Evolutionary conservation across 148 eudicot genomes (phyloP), one percentile per base, ranked within the genome.

Genomic region (Heliamphora exappendiculata): DNA sequence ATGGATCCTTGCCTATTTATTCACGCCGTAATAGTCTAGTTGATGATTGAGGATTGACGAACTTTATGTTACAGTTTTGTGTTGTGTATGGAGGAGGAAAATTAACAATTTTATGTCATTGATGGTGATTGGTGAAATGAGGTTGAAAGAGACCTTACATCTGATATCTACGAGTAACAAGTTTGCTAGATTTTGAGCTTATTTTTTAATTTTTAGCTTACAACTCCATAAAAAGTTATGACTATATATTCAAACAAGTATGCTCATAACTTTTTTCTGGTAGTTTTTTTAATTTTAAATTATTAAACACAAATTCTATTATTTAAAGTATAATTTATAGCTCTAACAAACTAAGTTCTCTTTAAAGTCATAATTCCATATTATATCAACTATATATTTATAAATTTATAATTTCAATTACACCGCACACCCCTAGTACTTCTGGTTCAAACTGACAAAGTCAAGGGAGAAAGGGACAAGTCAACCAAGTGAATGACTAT

Each of bases 391-490:
- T 5, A 42, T n/a, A n/a, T n/a, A n/a, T n/a, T n/a, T n/a, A n/a
- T n/a, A 42, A 42, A 0, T 6, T 42, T 42, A 42, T 42, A 0
- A 42, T 42, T 42, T 0, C 6, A 62, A 3, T 17, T 62, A 39
- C 10, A 28, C 29, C 14, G 16, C 37, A n/a, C n/a, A n/a, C n/a
- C n/a, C n/a, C n/a, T n/a, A n/a, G n/a, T n/a, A 73, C 79, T 70
- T 17, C 7, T 58, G 72, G 57, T 83, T 81, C 78, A 75, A 84
- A 67, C 44, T 16, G 80, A 75, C 79, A 66, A 31, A 63, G 88
- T 85, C 86, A 83, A 83, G 55, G 74, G 31, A 24, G 77, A 76
- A 72, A 80, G 65, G 75, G 86, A 83, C 88, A 83, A 72, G 86
- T 83, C 86, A 82, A 85, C 78, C 68, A 67, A 75, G 82, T 81